These are phyloP conservation scores for Cladosporium sp. DNA, from an alignment of 2,329 filamentous ascomycete genomes.

Conservation along the genomic window DNA sequence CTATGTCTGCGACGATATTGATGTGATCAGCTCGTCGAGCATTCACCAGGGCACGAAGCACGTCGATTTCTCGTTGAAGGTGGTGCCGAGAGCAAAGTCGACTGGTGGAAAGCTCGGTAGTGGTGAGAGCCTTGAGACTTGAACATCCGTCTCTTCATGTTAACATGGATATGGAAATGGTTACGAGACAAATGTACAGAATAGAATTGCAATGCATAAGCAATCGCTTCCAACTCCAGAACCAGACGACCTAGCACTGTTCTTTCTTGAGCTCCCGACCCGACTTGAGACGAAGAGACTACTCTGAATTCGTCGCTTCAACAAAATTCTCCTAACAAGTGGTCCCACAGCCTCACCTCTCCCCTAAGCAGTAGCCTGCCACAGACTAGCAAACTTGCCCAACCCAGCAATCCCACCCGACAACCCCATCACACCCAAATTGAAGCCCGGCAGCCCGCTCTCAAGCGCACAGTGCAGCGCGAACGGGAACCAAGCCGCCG, in stretches of 20 bases:
- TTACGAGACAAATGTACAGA: constrained; percentile 1
- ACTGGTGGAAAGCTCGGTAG: constrained; percentile 5
- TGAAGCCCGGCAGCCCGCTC: constrained; percentile 41
- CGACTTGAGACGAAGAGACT: too few species aligned
- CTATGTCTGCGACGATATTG: constrained; percentile 80
- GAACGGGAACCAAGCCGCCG: constrained; percentile 42
- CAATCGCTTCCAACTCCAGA: neutral
- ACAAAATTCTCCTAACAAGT: too few species aligned
- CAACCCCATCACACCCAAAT: constrained; percentile 41
- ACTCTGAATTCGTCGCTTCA: too few species aligned
- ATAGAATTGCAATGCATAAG: neutral
- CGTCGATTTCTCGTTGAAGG: constrained; percentile 94
- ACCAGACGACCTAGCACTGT: neutral
- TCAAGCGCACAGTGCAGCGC: constrained; percentile 38
- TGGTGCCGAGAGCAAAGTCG: constrained; percentile 47
- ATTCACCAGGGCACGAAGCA: constrained; percentile 95
- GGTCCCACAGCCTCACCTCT: neutral
- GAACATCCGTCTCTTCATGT: neutral
- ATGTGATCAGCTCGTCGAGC: constrained; percentile 92
- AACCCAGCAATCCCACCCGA: constrained; percentile 40
- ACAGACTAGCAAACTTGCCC: constrained; percentile 29
- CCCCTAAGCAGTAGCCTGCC: constrained; percentile 28
- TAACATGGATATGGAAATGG: neutral
- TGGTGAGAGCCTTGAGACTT: constrained; percentile 4
- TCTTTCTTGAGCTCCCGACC: too few species aligned